phyloP scores from a whole-genome alignment of 148 eudicot species.

The Fagopyrum esculentum region DNA sequence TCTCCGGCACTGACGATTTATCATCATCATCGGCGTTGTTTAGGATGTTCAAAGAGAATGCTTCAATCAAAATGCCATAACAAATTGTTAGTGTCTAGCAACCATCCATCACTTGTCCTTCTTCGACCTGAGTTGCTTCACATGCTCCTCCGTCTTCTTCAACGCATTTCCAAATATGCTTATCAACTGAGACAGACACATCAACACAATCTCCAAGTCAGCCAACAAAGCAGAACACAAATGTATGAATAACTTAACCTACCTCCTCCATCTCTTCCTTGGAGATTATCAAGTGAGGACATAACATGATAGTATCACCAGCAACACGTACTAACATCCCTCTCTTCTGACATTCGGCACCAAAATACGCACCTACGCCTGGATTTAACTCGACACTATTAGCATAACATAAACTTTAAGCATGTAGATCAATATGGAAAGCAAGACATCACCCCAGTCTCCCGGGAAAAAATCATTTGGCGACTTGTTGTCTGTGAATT shows the following conservation, averaged over 20 bases:
- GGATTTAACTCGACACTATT: constrained; percentile 11
- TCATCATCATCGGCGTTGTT: background rate
- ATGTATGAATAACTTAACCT: background rate
- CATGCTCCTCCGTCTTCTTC: constrained; percentile 60
- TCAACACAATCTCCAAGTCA: background rate
- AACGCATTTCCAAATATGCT: constrained; percentile 58
- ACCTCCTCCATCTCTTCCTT: constrained; percentile 74
- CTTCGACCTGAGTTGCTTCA: constrained; percentile 50
- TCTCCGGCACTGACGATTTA: too few species aligned
- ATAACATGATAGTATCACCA: constrained; percentile 84
- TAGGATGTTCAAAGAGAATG: too few species aligned
- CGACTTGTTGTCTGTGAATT: constrained; percentile 77
- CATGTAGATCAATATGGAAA: background rate
- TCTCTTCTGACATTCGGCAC: constrained; percentile 74
- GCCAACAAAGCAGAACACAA: background rate
- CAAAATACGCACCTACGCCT: constrained; percentile 82
- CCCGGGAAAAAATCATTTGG: constrained; percentile 78
- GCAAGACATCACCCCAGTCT: constrained; percentile 62
- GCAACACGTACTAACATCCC: constrained; percentile 92
- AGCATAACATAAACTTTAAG: too few species aligned
- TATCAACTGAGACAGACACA: constrained; percentile 33
- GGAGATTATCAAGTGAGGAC: constrained; percentile 67
- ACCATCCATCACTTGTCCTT: constrained; percentile 7
- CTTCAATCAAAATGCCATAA: background rate
- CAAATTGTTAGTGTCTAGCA: background rate